These are phyloP conservation scores for Ophiostoma perfectum DNA, from an alignment of 2,329 filamentous ascomycete genomes.

Conservation along the genomic window DNA sequence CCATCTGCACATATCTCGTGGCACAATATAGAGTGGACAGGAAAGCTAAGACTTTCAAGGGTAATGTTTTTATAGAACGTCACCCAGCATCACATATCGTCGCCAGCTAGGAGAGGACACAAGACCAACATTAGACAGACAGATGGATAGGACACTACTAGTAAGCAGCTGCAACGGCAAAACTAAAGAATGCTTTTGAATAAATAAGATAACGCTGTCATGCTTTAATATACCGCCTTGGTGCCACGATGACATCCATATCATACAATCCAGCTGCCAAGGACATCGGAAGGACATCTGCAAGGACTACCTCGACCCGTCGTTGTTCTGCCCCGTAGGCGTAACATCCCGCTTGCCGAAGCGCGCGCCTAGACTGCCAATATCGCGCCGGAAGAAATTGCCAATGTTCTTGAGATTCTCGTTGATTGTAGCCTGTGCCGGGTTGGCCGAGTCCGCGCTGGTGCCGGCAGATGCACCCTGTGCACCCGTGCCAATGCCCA, in stretches of 20 bases:
- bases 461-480: conserved; percentile 4
- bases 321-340: conserved; percentile 29
- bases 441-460: conserved; percentile 25
- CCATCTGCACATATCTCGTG: neutral
- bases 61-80: no score
- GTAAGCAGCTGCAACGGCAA: no score
- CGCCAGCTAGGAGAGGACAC: no score
- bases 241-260: neutral
- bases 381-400: conserved; percentile 89
- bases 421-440: conserved; percentile 68
- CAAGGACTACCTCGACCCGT: neutral
- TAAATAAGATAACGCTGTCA: neutral
- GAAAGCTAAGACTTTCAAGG: no score
- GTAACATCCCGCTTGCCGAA: conserved; percentile 60
- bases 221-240: neutral
- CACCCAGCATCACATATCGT: no score
- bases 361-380: conserved; percentile 66
- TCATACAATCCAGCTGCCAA: neutral
- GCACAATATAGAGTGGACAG: neutral
- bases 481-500: conserved; percentile 16
- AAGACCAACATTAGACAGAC: no score
- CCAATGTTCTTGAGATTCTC: conserved; percentile 94
- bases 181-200: no score
- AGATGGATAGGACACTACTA: no score
- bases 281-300: neutral